These are phyloP conservation scores for Grosmannia clavigera DNA, from an alignment of 2,329 filamentous ascomycete species.

Conservation along the genomic window DNA sequence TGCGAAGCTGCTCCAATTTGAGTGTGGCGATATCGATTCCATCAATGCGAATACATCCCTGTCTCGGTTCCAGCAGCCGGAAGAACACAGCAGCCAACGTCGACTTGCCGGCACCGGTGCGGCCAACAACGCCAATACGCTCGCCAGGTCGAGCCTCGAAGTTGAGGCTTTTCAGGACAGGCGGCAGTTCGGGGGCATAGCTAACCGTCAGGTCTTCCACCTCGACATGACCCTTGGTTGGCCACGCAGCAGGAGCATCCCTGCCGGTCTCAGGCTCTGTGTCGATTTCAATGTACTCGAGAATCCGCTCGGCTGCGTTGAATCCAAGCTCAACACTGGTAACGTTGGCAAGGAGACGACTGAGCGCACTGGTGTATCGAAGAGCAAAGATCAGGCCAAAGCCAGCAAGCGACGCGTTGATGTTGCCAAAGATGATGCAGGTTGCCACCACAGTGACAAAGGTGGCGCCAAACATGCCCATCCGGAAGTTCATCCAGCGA, in stretches of 20 bases:
- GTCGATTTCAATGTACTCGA: constrained; percentile 29
- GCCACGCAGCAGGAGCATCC: constrained; percentile 28
- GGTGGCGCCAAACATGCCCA: constrained; percentile 25
- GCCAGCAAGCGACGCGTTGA: constrained; percentile 26
- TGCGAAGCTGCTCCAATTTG: constrained; percentile 47
- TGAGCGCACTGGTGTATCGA: constrained; percentile 22
- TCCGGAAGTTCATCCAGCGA: constrained; percentile 25
- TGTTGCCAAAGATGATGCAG: constrained; percentile 21
- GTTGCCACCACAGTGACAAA: constrained; percentile 25
- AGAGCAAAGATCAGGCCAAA: constrained; percentile 28
- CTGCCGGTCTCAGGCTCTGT: constrained; percentile 23
- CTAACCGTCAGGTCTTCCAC: constrained; percentile 25
- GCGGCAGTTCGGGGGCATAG: constrained; percentile 24
- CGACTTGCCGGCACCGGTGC: constrained; percentile 54
- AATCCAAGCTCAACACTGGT: constrained; percentile 27
- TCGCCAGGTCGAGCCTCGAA: constrained; percentile 36
- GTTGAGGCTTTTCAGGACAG: constrained; percentile 24
- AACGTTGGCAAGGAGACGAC: constrained; percentile 22
- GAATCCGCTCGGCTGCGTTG: constrained; percentile 29
- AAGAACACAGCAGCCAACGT: constrained; percentile 54
- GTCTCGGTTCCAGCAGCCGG: constrained; percentile 36
- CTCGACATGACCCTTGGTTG: constrained; percentile 24
- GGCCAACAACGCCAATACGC: constrained; percentile 51
- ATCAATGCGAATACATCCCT: constrained; percentile 31
- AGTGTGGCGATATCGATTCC: constrained; percentile 42